Conservation (phyloP, 768 basidiomycete species). For the Collybia sordida region DNA sequence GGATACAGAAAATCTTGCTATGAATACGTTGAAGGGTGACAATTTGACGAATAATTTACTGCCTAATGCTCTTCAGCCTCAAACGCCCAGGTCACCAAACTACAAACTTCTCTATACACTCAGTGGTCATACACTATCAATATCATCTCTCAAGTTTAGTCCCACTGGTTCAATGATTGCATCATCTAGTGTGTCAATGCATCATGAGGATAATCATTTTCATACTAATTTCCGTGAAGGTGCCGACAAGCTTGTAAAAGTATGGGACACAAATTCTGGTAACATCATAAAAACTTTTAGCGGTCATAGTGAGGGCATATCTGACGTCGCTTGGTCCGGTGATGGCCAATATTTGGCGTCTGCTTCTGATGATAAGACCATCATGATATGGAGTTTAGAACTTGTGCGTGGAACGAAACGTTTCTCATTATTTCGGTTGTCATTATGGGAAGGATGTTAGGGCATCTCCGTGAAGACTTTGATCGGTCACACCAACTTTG, state of each 20-base stretch:
- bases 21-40: neutral
- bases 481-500: conserved; percentile 88
- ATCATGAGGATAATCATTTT: too few species aligned
- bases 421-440: conserved; percentile 7
- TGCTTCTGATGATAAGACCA: conserved; percentile 90
- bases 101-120: conserved; percentile 64
- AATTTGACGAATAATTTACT: neutral
- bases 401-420: conserved; percentile 36
- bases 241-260: conserved; percentile 79
- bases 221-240: conserved; percentile 48
- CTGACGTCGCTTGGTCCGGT: conserved; percentile 86
- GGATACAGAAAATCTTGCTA: neutral
- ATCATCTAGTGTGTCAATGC: conserved; percentile 67
- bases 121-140: conserved; percentile 78
- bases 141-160: conserved; percentile 88
- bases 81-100: conserved; percentile 30
- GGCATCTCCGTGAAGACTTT: conserved; percentile 63
- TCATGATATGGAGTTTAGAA: conserved; percentile 83
- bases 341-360: conserved; percentile 85
- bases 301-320: conserved; percentile 82
- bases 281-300: conserved; percentile 70
- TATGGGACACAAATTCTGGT: conserved; percentile 77
- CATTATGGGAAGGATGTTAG: conserved; percentile 30
- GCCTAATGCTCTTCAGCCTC: conserved; percentile 2
- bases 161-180: conserved; percentile 81